Base-by-base conservation (phyloP, 352 stramenopile species). In the Phytophthora constricta region DNA sequence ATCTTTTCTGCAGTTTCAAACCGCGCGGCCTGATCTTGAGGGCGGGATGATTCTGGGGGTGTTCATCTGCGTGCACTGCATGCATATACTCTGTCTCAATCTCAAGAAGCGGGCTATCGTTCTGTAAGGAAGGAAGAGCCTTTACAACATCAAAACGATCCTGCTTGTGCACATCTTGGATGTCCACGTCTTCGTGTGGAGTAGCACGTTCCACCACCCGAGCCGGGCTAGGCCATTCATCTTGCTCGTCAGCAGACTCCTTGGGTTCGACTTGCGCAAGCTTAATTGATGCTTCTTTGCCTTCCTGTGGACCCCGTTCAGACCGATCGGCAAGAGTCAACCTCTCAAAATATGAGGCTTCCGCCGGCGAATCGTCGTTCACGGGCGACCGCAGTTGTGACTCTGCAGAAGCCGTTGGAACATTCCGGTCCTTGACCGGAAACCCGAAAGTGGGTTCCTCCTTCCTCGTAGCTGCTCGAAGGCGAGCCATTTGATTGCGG, bases 1-100 rank as follows among this genome's bases (percentile, higher is more conserved):
- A 74, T 33, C n/a, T 66, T 71, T 46, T 76, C 71, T 63, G 71
- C 67, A 48, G 54, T 55, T 62, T 74, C 49, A 61, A 76, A 79
- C 27, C 68, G 71, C 11, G 49, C 46, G 27, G 55, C 52, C n/a
- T 70, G 47, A 10, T 63, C 62, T 52, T 52, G 39, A 46, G 60
- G 33, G 25, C 47, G 33, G 27, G 22, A 47, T 14, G 48, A 17
- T 13, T 66, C 47, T 16, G 65, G 48, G 13, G 20, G 7, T 19
- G 58, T 14, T 1, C 16, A 27, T 27, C 46, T 8, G 42, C 23
- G 28, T 50, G 37, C 47, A 42, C 3, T 46, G 25, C 39, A 10
- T 22, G 23, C 19, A 20, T 37, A 37, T 37, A 37, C 7, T 7
- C 31, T 11, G 31, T 37, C 31, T 37, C 31, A 11, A 7, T 11